phyloP scores from a whole-genome alignment of 805 yeast genomes.

The Ogataea methylovora region DNA sequence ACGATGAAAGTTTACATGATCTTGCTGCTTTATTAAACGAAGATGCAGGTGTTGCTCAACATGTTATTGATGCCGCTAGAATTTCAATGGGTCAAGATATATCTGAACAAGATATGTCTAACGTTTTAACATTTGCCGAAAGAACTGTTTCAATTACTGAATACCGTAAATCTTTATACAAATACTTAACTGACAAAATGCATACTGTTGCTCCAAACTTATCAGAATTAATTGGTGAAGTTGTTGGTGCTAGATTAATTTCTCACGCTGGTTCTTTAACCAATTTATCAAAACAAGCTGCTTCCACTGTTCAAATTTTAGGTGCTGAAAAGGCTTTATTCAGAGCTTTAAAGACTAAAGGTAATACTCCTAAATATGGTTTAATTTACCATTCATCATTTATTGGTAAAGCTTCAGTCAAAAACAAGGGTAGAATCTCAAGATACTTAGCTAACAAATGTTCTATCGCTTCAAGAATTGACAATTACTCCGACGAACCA shows the following conservation, averaged over 20 bases:
- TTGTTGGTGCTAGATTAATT: conserved; percentile 96
- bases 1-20: conserved; percentile 80
- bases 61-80: conserved; percentile 88
- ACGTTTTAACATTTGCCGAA: conserved; percentile 84
- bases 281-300: conserved; percentile 95
- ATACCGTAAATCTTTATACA: conserved; percentile 77
- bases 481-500: conserved; percentile 94
- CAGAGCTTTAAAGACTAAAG: conserved; percentile 94
- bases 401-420: conserved; percentile 88
- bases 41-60: conserved; percentile 87
- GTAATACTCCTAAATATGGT: conserved; percentile 95
- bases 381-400: conserved; percentile 91
- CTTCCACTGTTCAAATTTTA: conserved; percentile 95
- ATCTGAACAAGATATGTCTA: conserved; percentile 89
- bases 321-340: conserved; percentile 97
- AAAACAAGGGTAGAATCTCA: conserved; percentile 98
- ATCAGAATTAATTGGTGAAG: conserved; percentile 95
- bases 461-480: conserved; percentile 98
- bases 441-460: conserved; percentile 98
- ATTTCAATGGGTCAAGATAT: conserved; percentile 99
- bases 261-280: conserved; percentile 98
- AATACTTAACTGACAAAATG: conserved; percentile 92
- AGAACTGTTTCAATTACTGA: conserved; percentile 89
- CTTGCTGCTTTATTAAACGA: conserved; percentile 85
- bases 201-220: conserved; percentile 96